A percentile compares a stretch with the other conserved stretches of the same genome.
Evolutionary conservation across 73 alveolate genomes (phyloP).

Genomic region (Tetrahymena elliotti): DNA sequence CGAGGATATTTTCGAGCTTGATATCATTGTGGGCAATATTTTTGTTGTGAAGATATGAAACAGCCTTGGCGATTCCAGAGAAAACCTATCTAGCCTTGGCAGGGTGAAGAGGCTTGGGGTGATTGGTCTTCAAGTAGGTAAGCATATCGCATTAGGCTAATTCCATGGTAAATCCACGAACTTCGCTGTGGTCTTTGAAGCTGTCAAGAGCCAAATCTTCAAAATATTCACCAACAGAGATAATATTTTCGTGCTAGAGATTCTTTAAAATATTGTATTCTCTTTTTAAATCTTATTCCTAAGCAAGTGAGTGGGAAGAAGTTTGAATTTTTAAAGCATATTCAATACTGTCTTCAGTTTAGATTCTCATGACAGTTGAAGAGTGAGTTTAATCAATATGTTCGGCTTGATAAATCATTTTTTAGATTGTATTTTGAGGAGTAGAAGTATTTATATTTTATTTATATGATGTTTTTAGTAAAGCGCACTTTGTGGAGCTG

Average conservation of each 20-base stretch:
- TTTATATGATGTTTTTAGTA: background rate
- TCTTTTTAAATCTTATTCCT: background rate
- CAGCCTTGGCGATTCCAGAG: slow-evolving; percentile 40
- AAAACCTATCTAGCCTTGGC: slow-evolving; percentile 35
- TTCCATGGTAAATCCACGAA: background rate
- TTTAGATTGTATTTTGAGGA: background rate
- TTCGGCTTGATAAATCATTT: background rate
- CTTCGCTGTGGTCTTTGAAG: background rate
- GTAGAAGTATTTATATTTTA: background rate
- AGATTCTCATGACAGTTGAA: background rate
- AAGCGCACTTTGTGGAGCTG: background rate
- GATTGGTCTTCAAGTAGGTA: background rate
- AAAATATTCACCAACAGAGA: background rate
- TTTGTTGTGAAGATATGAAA: slow-evolving; percentile 18
- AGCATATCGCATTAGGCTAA: background rate
- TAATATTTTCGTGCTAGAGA: background rate
- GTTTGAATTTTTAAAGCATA: background rate
- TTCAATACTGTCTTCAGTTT: background rate
- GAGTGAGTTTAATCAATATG: background rate
- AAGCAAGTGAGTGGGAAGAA: background rate
- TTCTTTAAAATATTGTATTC: background rate
- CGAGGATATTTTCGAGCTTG: slow-evolving; percentile 26
- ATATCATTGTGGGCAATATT: slow-evolving; percentile 44
- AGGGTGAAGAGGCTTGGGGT: background rate
- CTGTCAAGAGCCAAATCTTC: background rate